Evolutionary conservation across 1,284 basidiomycete species (phyloP), one percentile per base, ranked within the genome.

Genomic region (Malassezia furfur): DNA sequence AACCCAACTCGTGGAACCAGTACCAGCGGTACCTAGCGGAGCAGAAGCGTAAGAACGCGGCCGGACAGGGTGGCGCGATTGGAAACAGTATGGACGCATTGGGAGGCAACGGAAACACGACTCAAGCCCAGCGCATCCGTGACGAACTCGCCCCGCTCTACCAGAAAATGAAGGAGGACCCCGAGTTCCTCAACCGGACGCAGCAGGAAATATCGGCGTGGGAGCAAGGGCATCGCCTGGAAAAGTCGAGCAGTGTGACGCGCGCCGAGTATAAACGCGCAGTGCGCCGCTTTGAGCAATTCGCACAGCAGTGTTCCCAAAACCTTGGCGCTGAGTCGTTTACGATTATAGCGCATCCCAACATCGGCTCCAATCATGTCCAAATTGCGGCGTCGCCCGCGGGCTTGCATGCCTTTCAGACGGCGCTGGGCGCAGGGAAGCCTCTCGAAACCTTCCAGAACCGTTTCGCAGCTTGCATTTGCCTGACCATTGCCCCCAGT

Each of bases 161-260:
- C 35, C 55, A 57, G 22, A 57, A 57, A 34, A 57, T 57, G 55
- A 57, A 57, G 25, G 55, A 57, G 22, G 55, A 57, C 15, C 55
- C 55, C 9, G 55, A 57, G 14, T 57, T 57, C 22, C 30, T 57
- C 41, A 36, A 22, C 28, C 44, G 55, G 2, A 57, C 55, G 17
- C 55, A 52, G 32, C 55, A 57, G 28, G 55, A 57, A 21, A 57
- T 57, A 8, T 39, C 47, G 11, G 50, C 48, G 11, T 57, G 55
- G 55, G 55, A 57, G 41, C 55, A 52, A 14, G 55, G 51, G 1
- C 46, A 57, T 37, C 50, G 50, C 1, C 12, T 57, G 6, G 55
- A 57, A 21, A 57, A 57, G 32, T 52, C 50, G 2, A 35, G 50
- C 12, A 49, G 32, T 11, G 49, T 57, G 4, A 57, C 55, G 1